Percentiles rank a stretch among this genome's conserved stretches.
These are phyloP conservation scores for Botrytis hyacinthi DNA, from an alignment of 2,329 filamentous ascomycete genomes.

Conservation along the genomic window DNA sequence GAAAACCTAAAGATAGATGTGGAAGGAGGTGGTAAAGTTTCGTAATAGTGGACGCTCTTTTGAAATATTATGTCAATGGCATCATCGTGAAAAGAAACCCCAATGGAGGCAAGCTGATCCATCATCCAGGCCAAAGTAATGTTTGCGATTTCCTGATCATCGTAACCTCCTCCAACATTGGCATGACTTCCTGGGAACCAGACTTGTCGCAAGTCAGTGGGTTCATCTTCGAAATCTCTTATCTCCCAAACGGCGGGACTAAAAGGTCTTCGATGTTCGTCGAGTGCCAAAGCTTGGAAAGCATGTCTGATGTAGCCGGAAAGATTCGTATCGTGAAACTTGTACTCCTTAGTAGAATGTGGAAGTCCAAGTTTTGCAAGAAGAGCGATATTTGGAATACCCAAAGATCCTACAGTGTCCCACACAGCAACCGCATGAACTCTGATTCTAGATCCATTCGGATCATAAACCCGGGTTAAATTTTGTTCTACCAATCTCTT, in stretches of 20 bases:
- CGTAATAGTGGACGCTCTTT: slow-evolving; percentile 36
- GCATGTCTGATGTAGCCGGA: slow-evolving; percentile 46
- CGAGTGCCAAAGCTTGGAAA: slow-evolving; percentile 51
- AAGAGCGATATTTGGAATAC: slow-evolving; percentile 44
- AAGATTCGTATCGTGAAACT: slow-evolving; percentile 47
- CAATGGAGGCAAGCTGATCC: slow-evolving; percentile 42
- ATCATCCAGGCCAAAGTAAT: slow-evolving; percentile 53
- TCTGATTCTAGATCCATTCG: slow-evolving; percentile 40
- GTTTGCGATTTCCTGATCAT: slow-evolving; percentile 48
- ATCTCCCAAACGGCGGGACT: slow-evolving; percentile 43
- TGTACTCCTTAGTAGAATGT: slow-evolving; percentile 40
- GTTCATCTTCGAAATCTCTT: slow-evolving; percentile 26
- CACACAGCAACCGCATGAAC: slow-evolving; percentile 50
- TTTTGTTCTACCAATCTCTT: slow-evolving; percentile 39
- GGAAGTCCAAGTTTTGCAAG: slow-evolving; percentile 39
- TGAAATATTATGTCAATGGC: slow-evolving; percentile 38
- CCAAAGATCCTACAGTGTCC: slow-evolving; percentile 45
- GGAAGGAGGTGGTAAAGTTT: slow-evolving; percentile 27
- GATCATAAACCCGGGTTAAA: slow-evolving; percentile 42
- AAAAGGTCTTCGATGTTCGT: slow-evolving; percentile 46
- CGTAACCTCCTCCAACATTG: slow-evolving; percentile 49
- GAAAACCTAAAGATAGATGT: slow-evolving; percentile 27
- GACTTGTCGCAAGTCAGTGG: slow-evolving; percentile 40
- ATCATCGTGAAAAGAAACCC: slow-evolving; percentile 39
- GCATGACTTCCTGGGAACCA: slow-evolving; percentile 50